These are phyloP conservation scores for Lodderomyces metapsilosis DNA, from an alignment of 1,139 yeast species.

Conservation along the genomic window DNA sequence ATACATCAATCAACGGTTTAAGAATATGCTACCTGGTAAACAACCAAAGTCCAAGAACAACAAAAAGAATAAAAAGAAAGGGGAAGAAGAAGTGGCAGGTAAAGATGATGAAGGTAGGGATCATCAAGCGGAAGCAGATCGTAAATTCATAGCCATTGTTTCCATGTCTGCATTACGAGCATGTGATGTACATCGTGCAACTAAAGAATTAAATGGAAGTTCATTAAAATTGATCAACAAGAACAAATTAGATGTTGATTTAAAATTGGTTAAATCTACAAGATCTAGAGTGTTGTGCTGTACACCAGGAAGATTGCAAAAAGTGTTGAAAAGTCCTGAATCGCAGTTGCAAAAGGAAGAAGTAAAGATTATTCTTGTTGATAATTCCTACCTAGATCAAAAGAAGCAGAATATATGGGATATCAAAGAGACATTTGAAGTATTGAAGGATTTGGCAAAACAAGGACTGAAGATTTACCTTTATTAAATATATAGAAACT, in stretches of 20 bases:
- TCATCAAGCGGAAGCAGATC: constrained; percentile 20
- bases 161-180: constrained; percentile 73
- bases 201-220: constrained; percentile 52
- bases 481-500: constrained; percentile 30
- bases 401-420: constrained; percentile 69
- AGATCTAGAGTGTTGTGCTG: constrained; percentile 56
- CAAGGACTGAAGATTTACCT: constrained; percentile 49
- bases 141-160: constrained; percentile 54
- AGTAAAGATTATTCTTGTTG: constrained; percentile 58
- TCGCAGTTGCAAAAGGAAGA: constrained; percentile 44
- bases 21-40: constrained; percentile 41
- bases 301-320: constrained; percentile 62
- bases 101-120: constrained; percentile 8
- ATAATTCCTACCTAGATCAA: constrained; percentile 60
- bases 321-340: constrained; percentile 43
- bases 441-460: constrained; percentile 40
- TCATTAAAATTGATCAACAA: constrained; percentile 67
- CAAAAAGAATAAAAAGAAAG: constrained; percentile 14
- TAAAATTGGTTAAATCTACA: constrained; percentile 49
- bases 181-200: constrained; percentile 68
- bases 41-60: constrained; percentile 22
- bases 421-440: constrained; percentile 42
- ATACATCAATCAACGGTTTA: constrained; percentile 44
- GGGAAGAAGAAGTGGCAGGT: constrained; percentile 6
- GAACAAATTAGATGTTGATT: constrained; percentile 60